A percentile compares a stretch with the other conserved stretches of the same genome.
Evolutionary conservation across 2,329 filamentous ascomycete genomes (phyloP).

Genomic region (Teratosphaeria destructans): DNA sequence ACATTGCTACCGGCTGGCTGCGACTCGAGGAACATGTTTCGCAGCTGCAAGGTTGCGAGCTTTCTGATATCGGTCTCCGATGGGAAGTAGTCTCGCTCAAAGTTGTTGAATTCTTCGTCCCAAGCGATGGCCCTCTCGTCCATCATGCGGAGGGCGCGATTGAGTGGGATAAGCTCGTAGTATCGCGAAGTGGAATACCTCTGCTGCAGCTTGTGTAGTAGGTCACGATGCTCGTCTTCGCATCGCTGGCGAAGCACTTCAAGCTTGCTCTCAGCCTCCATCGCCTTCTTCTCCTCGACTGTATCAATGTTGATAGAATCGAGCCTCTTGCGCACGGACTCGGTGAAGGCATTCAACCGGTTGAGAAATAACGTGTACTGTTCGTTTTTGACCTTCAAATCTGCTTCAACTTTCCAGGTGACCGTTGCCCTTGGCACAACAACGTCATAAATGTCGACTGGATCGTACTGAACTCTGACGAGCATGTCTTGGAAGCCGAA

Average conservation of each 20-base stretch:
- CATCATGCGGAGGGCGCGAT: slow-evolving; percentile 77
- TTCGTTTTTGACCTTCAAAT: slow-evolving; percentile 85
- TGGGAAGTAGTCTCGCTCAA: slow-evolving; percentile 85
- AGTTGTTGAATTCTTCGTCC: slow-evolving; percentile 82
- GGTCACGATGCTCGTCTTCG: slow-evolving; percentile 66
- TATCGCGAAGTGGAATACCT: slow-evolving; percentile 91
- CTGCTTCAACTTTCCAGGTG: slow-evolving; percentile 96
- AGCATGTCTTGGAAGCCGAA: slow-evolving; percentile 82
- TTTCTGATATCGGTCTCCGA: slow-evolving; percentile 92
- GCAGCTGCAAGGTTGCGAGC: slow-evolving; percentile 81
- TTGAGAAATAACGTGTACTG: slow-evolving; percentile 73
- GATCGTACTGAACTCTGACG: slow-evolving; percentile 83
- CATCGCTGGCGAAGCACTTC: slow-evolving; percentile 67
- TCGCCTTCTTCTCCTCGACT: slow-evolving; percentile 75
- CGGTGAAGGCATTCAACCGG: slow-evolving; percentile 75
- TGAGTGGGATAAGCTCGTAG: slow-evolving; percentile 92
- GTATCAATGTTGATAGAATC: slow-evolving; percentile 86
- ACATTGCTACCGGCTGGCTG: slow-evolving; percentile 43
- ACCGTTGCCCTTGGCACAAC: slow-evolving; percentile 81
- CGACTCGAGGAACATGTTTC: slow-evolving; percentile 89
- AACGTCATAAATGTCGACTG: slow-evolving; percentile 86
- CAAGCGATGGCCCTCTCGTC: slow-evolving; percentile 88
- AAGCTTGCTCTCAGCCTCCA: slow-evolving; percentile 71
- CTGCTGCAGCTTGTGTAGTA: slow-evolving; percentile 71
- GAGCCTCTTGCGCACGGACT: slow-evolving; percentile 72